Evolutionary conservation across 2,329 filamentous ascomycete species (phyloP).

Genomic region (Zarea fungicola): DNA sequence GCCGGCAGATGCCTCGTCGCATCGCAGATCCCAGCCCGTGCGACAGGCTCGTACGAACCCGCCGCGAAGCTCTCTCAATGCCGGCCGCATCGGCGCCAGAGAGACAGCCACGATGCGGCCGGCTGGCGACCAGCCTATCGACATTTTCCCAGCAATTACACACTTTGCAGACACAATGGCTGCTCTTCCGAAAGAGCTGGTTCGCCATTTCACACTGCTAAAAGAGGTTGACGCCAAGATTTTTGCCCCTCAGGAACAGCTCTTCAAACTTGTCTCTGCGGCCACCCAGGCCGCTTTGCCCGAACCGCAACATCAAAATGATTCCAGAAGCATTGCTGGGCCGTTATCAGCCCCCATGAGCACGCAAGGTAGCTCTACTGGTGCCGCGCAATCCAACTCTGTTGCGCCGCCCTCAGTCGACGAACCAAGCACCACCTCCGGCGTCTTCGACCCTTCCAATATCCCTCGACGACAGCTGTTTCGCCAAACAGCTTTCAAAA

Average conservation of each 20-base stretch:
- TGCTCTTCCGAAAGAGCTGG: conserved; percentile 88
- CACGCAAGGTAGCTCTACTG: conserved; percentile 44
- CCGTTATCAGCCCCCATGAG: conserved; percentile 44
- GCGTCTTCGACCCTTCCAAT: conserved; percentile 52
- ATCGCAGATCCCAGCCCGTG: conserved; percentile 57
- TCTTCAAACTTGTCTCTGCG: conserved; percentile 68
- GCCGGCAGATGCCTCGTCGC: conserved; percentile 39
- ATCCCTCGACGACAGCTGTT: conserved; percentile 68
- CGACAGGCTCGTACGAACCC: conserved; percentile 63
- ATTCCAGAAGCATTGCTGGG: conserved; percentile 37
- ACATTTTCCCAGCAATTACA: conserved; percentile 61
- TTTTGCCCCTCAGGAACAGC: conserved; percentile 76
- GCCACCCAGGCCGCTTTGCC: conserved; percentile 50
- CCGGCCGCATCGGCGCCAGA: conserved; percentile 39
- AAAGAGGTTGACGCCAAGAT: conserved; percentile 98
- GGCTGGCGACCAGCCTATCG: conserved; percentile 53
- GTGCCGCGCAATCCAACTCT: conserved; percentile 30
- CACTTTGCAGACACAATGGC: conserved; percentile 89
- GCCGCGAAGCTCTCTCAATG: conserved; percentile 46
- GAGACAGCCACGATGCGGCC: conserved; percentile 41
- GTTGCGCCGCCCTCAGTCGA: conserved; percentile 36
- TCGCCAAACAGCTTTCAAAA: conserved; percentile 68
- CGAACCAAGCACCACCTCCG: conserved; percentile 36
- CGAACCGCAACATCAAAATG: conserved; percentile 39
- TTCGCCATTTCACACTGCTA: conserved; percentile 89